Base-by-base conservation (phyloP, 108 stramenopile species). In the Asterionellopsis glacialis region DNA sequence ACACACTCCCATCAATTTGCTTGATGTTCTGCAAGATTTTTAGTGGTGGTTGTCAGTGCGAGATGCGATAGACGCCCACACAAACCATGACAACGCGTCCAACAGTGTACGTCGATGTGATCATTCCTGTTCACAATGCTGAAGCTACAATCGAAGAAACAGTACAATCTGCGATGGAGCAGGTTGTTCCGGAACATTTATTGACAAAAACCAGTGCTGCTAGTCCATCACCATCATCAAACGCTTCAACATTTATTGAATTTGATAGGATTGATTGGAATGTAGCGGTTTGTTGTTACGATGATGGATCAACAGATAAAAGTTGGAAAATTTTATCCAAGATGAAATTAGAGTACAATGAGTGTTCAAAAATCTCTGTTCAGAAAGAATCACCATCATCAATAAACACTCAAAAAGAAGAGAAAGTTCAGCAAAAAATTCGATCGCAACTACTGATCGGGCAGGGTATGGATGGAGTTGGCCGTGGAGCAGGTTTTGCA, bases 51-150 rank as follows among this genome's bases (percentile, higher is more conserved):
- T n/a, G n/a, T n/a, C n/a, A n/a, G n/a, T n/a, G 33, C 33, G 7
- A 33, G 33, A 33, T 33, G 33, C n/a, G n/a, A n/a, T 33, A 7
- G 33, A 5, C 33, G 33, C 33, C 33, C 7, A 7, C 33, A 33
- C 33, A 33, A 33, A 33, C 7, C 33, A 33, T 33, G 33, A 33
- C 33, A 33, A 2, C 33, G 5, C 33, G 33, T 7, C 2, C 2
- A 33, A 7, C 7, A 33, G 47, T 63, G 13, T 22, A 51, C 12
- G 87, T 90, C 14, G 87, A 94, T 61, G 82, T 94, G 6, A 77
- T 94, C 11, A 74, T 88, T 52, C 88, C 92, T 0, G 85, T 84
- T 0, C 79, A 94, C 64, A 88, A 94, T 76, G 84, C 86, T 24
- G 70, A 67, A 50, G 19, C 26, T n/a, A 90, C 88, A 11, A 73